Base-by-base conservation (phyloP, 352 stramenopile genomes). In the Phytophthora syringae region DNA sequence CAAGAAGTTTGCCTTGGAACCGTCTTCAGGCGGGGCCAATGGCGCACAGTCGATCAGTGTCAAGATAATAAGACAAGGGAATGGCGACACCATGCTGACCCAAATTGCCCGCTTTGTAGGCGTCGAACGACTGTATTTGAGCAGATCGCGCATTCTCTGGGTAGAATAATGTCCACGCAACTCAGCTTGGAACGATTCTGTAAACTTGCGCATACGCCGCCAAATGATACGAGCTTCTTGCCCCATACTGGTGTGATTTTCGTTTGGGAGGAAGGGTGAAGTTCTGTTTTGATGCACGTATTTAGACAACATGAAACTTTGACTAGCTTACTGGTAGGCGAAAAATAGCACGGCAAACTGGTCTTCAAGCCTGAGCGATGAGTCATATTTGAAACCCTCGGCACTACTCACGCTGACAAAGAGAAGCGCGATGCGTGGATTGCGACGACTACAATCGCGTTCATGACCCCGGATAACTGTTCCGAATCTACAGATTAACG, bases 151-250 rank as follows among this genome's bases (percentile, higher is more conserved):
- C 48, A 77, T 54, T 28, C 70, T 63, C 48, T 73, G 45, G 21
- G 67, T 3, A 3, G 73, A 81, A 64, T 75, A 84, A 13, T 80
- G 62, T 7, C 73, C 76, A 7, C 80, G 61, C 7, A 79, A 52
- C 51, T 84, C 76, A 3, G 79, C 70, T 24, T 82, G 70, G 2
- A 64, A 44, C 2, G 45, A 27, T 12, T 51, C 25, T 13, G 47
- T 27, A 22, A 64, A 56, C 22, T 58, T 64, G 32, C 56, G 56
- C 37, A 53, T 10, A 44, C 55, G 30, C 20, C 44, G 55, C 43
- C 47, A 30, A 6, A 50, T 32, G 7, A 39, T 30, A 1, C 44
- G 55, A 47, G 11, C 34, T 25, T 61, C 53, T 34, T 54, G 42
- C 15, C 16, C 44, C 27, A 61, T 53, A 21, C 3, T 12, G 20